These are phyloP conservation scores for Westerdykella sp. DNA, from an alignment of 2,329 filamentous ascomycete genomes.

Conservation along the genomic window DNA sequence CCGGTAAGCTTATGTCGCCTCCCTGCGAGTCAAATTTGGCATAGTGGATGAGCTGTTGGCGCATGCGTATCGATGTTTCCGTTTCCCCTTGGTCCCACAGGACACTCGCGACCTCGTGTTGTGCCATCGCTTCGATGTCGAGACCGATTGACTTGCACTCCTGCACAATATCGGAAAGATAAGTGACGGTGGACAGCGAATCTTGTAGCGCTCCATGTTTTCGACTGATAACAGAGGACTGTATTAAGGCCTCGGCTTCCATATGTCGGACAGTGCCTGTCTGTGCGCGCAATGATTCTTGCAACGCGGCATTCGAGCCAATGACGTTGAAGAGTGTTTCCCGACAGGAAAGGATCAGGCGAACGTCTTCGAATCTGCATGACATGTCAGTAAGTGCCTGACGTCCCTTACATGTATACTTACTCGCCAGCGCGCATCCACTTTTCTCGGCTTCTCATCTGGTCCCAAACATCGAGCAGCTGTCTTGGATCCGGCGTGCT, in stretches of 20 bases:
- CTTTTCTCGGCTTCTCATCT: conserved; percentile 58
- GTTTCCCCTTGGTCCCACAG: conserved; percentile 94
- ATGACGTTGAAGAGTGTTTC: conserved; percentile 77
- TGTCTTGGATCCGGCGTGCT: conserved; percentile 54
- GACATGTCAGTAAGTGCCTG: conserved; percentile 27
- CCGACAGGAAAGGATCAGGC: conserved; percentile 73
- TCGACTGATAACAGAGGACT: conserved; percentile 68
- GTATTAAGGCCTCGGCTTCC: conserved; percentile 70
- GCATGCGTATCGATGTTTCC: conserved; percentile 79
- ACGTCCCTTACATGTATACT: conserved; percentile 25
- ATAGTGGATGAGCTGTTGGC: conserved; percentile 57
- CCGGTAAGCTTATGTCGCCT: conserved; percentile 42
- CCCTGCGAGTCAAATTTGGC: conserved; percentile 27
- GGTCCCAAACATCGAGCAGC: conserved; percentile 55
- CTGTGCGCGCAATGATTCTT: conserved; percentile 55
- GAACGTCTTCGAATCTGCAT: conserved; percentile 66
- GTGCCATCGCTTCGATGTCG: conserved; percentile 67
- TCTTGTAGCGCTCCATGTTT: conserved; percentile 79
- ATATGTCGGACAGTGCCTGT: conserved; percentile 59
- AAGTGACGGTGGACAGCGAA: conserved; percentile 76
- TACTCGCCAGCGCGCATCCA: conserved; percentile 84
- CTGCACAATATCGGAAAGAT: conserved; percentile 69
- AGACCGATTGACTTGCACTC: conserved; percentile 66
- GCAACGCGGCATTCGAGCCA: conserved; percentile 61
- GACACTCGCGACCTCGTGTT: conserved; percentile 79